Evolutionary conservation across 2,329 filamentous ascomycete species (phyloP).

Genomic region (Epichloe sp.): DNA sequence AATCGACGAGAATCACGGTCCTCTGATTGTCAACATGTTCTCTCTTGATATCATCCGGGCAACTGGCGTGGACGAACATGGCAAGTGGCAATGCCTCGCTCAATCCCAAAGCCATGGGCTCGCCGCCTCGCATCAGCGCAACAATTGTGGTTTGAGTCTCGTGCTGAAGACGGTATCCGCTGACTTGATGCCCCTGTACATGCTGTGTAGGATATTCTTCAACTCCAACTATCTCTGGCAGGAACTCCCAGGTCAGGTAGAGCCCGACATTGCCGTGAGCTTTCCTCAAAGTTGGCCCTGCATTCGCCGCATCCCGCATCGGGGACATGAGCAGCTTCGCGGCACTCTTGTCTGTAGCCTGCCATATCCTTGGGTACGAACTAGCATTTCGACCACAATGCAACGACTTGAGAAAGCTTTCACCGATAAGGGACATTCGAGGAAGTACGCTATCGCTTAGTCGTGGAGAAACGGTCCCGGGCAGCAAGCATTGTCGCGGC

Average conservation of each 20-base stretch:
- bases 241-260: constrained; percentile 38
- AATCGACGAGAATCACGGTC: constrained; percentile 43
- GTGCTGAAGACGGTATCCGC: constrained; percentile 31
- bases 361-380: constrained; percentile 14
- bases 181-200: constrained; percentile 32
- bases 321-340: constrained; percentile 39
- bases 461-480: constrained; percentile 23
- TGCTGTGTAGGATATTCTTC: constrained; percentile 35
- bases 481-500: constrained; percentile 34
- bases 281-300: constrained; percentile 32
- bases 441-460: constrained; percentile 31
- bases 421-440: constrained; percentile 19
- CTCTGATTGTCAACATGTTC: constrained; percentile 25
- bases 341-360: constrained; percentile 31
- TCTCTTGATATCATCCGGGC: constrained; percentile 26
- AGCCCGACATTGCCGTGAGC: constrained; percentile 35
- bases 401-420: constrained; percentile 10
- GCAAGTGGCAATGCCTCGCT: constrained; percentile 37
- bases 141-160: constrained; percentile 41
- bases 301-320: constrained; percentile 34
- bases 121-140: constrained; percentile 49
- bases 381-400: background rate
- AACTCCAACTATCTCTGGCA: constrained; percentile 34
- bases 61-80: constrained; percentile 34
- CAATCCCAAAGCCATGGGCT: constrained; percentile 47